Conservation (phyloP, 2,329 filamentous ascomycete genomes). For the Thelonectria blattea region DNA sequence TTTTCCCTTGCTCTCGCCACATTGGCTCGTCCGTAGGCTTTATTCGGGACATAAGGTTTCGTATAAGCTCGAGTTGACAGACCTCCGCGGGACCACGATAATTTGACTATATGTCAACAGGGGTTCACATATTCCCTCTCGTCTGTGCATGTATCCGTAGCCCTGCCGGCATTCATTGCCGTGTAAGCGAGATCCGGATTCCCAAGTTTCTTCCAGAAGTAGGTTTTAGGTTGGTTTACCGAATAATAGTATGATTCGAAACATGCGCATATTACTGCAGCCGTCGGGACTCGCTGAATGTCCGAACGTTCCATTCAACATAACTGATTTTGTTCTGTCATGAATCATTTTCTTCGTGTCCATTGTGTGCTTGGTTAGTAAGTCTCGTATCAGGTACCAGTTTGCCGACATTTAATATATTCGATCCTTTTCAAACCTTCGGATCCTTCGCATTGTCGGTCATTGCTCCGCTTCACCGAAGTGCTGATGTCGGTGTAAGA, state of each 20-base stretch:
- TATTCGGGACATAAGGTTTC: background rate
- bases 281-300: too few species aligned
- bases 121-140: background rate
- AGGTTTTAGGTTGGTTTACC: background rate
- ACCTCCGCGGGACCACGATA: background rate
- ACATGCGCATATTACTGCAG: background rate
- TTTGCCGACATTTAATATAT: too few species aligned
- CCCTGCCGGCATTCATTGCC: background rate
- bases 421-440: too few species aligned
- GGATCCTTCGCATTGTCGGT: too few species aligned
- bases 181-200: background rate
- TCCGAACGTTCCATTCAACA: too few species aligned
- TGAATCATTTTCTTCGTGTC: too few species aligned
- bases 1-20: background rate
- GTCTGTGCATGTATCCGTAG: background rate
- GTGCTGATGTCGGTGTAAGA: too few species aligned
- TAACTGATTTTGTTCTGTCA: too few species aligned
- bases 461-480: too few species aligned
- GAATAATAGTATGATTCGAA: background rate
- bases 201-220: background rate
- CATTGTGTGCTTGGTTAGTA: too few species aligned
- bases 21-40: background rate
- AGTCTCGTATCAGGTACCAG: too few species aligned
- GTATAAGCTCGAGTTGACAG: background rate
- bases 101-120: background rate